phyloP scores from a whole-genome alignment of 2,329 filamentous ascomycete genomes.

The Phyllosticta paracitricarpa region DNA sequence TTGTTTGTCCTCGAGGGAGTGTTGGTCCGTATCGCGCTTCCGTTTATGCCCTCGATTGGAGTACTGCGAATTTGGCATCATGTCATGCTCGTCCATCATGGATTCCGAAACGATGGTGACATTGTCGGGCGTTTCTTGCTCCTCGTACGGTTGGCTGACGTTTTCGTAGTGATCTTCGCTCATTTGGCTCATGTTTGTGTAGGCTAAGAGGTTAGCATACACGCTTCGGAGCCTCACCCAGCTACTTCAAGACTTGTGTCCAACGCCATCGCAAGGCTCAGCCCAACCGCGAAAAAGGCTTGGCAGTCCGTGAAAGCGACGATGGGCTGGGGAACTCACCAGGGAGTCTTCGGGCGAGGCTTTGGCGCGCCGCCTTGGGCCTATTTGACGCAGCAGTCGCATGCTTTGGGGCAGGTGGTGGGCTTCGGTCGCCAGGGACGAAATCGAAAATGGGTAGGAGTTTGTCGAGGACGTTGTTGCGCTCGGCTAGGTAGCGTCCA shows the following conservation, averaged over 20 bases:
- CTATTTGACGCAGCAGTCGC: constrained; percentile 60
- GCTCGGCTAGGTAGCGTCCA: constrained; percentile 70
- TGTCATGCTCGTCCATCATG: constrained; percentile 74
- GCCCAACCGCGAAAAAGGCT: neutral
- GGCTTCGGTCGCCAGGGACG: constrained; percentile 71
- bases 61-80: constrained; percentile 59
- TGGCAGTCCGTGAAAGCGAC: neutral
- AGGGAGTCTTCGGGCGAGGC: constrained; percentile 35
- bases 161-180: constrained; percentile 57
- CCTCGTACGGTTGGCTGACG: constrained; percentile 52
- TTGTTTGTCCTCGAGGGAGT: constrained; percentile 61
- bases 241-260: neutral
- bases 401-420: constrained; percentile 89
- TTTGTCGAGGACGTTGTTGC: constrained; percentile 78
- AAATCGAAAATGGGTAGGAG: constrained; percentile 85
- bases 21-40: constrained; percentile 62
- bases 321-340: constrained; percentile 8
- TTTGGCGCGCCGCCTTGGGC: constrained; percentile 64
- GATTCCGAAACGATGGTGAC: constrained; percentile 74
- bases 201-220: neutral
- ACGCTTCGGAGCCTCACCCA: too few relatives aligned
- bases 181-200: constrained; percentile 29
- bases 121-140: constrained; percentile 76
- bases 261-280: too few relatives aligned
- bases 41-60: constrained; percentile 56